A percentile compares a stretch with the other conserved stretches of the same genome.
phyloP scores from a whole-genome alignment of 495 filamentous ascomycete genomes.

The Bryoglossum gracile region DNA sequence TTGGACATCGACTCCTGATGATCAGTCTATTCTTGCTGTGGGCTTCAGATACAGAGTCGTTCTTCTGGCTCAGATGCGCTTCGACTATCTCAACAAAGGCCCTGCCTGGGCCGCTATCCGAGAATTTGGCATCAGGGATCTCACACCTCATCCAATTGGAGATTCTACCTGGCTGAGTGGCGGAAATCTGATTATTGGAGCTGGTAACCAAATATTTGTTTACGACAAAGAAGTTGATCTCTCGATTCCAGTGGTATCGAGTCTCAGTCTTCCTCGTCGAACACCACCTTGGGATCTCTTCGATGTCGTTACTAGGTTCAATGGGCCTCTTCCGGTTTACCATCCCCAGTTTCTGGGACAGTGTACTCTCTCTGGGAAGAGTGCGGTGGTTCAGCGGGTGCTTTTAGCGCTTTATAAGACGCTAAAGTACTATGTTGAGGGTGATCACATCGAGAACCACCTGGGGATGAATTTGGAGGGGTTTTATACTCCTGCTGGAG shows the following conservation, averaged over 20 bases:
- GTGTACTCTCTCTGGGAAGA: slow-evolving; percentile 78
- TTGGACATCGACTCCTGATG: slow-evolving; percentile 90
- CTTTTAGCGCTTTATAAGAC: slow-evolving; percentile 67
- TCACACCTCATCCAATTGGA: slow-evolving; percentile 87
- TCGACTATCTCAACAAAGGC: slow-evolving; percentile 85
- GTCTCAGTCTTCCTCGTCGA: slow-evolving; percentile 52
- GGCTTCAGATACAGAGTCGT: slow-evolving; percentile 82
- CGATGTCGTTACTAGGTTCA: slow-evolving; percentile 71
- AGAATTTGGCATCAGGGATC: slow-evolving; percentile 71
- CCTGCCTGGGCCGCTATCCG: slow-evolving; percentile 83
- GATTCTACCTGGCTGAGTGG: slow-evolving; percentile 85
- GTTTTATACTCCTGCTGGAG: slow-evolving; percentile 47
- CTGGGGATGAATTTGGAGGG: slow-evolving; percentile 63
- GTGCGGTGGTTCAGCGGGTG: slow-evolving; percentile 62
- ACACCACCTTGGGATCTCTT: slow-evolving; percentile 57
- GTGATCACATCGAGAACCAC: slow-evolving; percentile 75
- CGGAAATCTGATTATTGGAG: slow-evolving; percentile 77
- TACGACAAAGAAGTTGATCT: slow-evolving; percentile 68
- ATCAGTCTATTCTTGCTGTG: slow-evolving; percentile 84
- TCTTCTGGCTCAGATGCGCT: slow-evolving; percentile 84
- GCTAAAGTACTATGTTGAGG: slow-evolving; percentile 76
- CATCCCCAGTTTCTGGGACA: slow-evolving; percentile 91
- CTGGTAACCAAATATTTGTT: slow-evolving; percentile 89
- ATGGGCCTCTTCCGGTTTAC: slow-evolving; percentile 83
- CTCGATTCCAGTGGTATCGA: slow-evolving; percentile 52